A percentile compares a stretch with the other conserved stretches of the same genome.
Evolutionary conservation across 2,329 filamentous ascomycete genomes (phyloP).

Genomic region (Penicillium sp.): DNA sequence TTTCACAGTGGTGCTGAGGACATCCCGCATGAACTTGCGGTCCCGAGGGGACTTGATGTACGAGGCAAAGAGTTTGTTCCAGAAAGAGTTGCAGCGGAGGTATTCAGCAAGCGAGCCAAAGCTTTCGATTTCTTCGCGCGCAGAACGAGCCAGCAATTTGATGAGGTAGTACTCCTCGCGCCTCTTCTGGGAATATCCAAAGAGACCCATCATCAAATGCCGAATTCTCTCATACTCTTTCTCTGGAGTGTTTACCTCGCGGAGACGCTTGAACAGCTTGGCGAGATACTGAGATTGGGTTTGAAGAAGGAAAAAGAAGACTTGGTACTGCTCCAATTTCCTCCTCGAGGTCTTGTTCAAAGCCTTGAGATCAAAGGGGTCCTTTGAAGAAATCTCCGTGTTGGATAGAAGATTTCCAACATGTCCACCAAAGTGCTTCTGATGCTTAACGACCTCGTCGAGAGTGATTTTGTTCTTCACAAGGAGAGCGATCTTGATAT

Average conservation of each 20-base stretch:
- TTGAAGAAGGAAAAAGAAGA: constrained; percentile 95
- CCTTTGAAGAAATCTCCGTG: constrained; percentile 83
- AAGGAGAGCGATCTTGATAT: constrained; percentile 97
- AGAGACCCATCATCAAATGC: constrained; percentile 92
- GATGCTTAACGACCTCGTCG: constrained; percentile 95
- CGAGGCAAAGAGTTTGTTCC: constrained; percentile 81
- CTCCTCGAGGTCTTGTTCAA: constrained; percentile 95
- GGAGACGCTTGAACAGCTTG: constrained; percentile 80
- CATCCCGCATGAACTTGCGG: constrained; percentile 86
- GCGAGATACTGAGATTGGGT: constrained; percentile 96
- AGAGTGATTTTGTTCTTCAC: constrained; percentile 99
- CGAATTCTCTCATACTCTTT: constrained; percentile 93
- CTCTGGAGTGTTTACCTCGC: constrained; percentile 82
- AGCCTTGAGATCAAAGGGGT: constrained; percentile 95
- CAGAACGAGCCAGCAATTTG: constrained; percentile 81
- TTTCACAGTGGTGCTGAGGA: constrained; percentile 82
- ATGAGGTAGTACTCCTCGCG: constrained; percentile 96
- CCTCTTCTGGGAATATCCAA: constrained; percentile 95
- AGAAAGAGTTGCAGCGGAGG: constrained; percentile 88
- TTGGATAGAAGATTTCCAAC: constrained; percentile 84
- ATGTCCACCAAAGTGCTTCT: constrained; percentile 92
- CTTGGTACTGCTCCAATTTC: constrained; percentile 96
- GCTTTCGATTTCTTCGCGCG: constrained; percentile 82
- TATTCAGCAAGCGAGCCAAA: constrained; percentile 80
- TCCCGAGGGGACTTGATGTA: constrained; percentile 92